Percentiles rank a stretch among this genome's conserved stretches.
Conservation (phyloP, 2,329 filamentous ascomycete genomes). For the Aureobasidium sp. region DNA sequence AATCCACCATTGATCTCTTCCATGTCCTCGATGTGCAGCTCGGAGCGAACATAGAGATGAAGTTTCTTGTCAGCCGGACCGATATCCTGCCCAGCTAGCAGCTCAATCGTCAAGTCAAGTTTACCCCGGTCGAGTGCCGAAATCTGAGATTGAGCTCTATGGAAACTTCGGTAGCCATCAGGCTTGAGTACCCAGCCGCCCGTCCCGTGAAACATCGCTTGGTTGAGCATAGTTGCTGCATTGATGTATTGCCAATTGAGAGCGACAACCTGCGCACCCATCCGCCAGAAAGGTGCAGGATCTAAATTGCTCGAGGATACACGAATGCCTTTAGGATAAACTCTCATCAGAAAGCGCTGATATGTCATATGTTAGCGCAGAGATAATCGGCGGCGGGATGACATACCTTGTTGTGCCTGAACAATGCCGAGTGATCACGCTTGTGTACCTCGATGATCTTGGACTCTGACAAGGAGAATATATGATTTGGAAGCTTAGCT, state of each 20-base stretch:
- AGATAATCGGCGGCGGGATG: not conserved
- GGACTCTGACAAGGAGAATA: conserved; percentile 58
- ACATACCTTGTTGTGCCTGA: conserved; percentile 61
- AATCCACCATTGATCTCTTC: conserved; percentile 39
- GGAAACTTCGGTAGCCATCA: conserved; percentile 54
- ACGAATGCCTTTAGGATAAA: conserved; percentile 77
- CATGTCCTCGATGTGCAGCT: conserved; percentile 71
- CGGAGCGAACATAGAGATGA: conserved; percentile 68
- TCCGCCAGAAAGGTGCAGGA: conserved; percentile 76
- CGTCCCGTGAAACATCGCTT: conserved; percentile 80
- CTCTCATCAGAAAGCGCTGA: conserved; percentile 59
- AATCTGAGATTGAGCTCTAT: conserved; percentile 16
- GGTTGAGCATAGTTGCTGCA: conserved; percentile 91
- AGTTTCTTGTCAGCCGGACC: conserved; percentile 54
- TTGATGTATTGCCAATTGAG: conserved; percentile 92
- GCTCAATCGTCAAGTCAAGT: conserved; percentile 62
- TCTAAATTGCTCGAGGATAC: conserved; percentile 83
- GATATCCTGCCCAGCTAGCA: conserved; percentile 70
- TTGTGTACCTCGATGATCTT: conserved; percentile 61
- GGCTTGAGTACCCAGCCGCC: conserved; percentile 84
- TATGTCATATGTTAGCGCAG: not conserved
- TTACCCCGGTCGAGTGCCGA: conserved; percentile 20
- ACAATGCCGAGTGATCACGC: conserved; percentile 51
- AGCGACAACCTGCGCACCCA: conserved; percentile 83
- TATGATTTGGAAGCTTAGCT: conserved; percentile 50